A percentile compares a stretch with the other conserved stretches of the same genome.
These are phyloP conservation scores for Myxozyma melibiosi DNA, from an alignment of 805 yeast genomes.

Conservation along the genomic window DNA sequence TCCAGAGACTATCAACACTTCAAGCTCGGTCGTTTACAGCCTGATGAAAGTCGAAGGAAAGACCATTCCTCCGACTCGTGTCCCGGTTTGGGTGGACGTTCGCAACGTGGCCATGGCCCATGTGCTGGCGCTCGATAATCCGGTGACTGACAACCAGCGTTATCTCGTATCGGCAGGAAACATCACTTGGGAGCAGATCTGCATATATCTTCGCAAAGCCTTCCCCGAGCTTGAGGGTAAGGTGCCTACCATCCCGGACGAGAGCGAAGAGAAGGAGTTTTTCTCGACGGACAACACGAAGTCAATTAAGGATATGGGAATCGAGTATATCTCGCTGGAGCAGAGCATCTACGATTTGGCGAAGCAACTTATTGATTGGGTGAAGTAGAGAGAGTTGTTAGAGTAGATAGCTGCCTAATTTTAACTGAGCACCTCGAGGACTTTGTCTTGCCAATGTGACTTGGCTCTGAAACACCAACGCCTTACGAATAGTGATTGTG, in stretches of 20 bases:
- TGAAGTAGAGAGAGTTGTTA: slow-evolving; percentile 5
- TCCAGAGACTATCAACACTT: slow-evolving; percentile 44
- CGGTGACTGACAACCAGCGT: slow-evolving; percentile 36
- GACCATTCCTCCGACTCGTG: slow-evolving; percentile 24
- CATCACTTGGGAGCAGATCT: slow-evolving; percentile 17
- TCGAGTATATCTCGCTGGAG: slow-evolving; percentile 35
- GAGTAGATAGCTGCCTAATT: too few species aligned
- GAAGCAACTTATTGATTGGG: slow-evolving; percentile 23
- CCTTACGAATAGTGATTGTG: too few species aligned
- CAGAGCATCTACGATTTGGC: slow-evolving; percentile 28
- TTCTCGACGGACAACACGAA: slow-evolving; percentile 27
- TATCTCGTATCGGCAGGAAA: slow-evolving; percentile 36
- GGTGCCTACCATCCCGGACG: slow-evolving; percentile 2
- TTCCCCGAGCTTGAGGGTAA: slow-evolving; percentile 31
- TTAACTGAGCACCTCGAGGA: too few species aligned
- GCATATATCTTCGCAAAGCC: not conserved
- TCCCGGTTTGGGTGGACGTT: slow-evolving; percentile 52
- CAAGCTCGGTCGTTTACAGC: slow-evolving; percentile 42
- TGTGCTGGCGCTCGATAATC: slow-evolving; percentile 48
- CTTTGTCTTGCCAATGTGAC: too few species aligned
- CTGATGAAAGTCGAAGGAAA: slow-evolving; percentile 39
- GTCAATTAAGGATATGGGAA: slow-evolving; percentile 34
- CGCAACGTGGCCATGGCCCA: slow-evolving; percentile 67
- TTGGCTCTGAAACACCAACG: too few species aligned
- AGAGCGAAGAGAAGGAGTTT: not conserved